Evolutionary conservation across 306 rosid genomes (phyloP).

Genomic region (cucumber (Cucumis sativus)): DNA sequence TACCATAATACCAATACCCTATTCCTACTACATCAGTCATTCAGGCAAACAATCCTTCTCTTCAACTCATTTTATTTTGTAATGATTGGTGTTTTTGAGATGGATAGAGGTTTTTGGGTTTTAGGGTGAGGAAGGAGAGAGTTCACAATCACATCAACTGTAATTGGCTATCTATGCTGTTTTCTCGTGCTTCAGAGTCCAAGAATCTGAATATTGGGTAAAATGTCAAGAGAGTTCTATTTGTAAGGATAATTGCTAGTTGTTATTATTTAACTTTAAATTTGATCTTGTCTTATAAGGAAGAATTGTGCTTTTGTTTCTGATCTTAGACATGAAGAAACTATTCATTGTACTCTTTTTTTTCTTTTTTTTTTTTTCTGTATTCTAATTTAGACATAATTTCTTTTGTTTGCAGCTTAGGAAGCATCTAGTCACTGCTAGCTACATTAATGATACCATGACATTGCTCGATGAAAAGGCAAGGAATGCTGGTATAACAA

Average conservation of each 20-base stretch:
- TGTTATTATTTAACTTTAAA: neutral
- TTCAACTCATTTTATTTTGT: neutral
- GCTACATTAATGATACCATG: constrained; percentile 80
- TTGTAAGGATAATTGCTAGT: neutral
- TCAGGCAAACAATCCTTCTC: neutral
- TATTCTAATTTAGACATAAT: neutral
- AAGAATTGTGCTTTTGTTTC: neutral
- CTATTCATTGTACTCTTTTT: neutral
- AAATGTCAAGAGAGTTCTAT: neutral
- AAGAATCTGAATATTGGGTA: neutral
- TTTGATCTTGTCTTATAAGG: neutral
- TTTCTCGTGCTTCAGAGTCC: neutral
- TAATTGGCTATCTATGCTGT: neutral
- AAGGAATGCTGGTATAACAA: constrained; percentile 66
- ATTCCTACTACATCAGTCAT: too few species aligned
- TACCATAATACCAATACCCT: too few species aligned
- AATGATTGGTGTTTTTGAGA: neutral
- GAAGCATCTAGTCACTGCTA: constrained; percentile 88
- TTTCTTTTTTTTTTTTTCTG: neutral
- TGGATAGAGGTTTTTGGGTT: neutral
- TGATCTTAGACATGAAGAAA: neutral
- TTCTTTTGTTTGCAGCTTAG: constrained; percentile 41
- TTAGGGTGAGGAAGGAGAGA: neutral
- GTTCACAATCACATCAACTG: neutral
- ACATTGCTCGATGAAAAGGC: constrained; percentile 60